phyloP scores from a whole-genome alignment of 768 basidiomycete species.

The Russula abietina region DNA sequence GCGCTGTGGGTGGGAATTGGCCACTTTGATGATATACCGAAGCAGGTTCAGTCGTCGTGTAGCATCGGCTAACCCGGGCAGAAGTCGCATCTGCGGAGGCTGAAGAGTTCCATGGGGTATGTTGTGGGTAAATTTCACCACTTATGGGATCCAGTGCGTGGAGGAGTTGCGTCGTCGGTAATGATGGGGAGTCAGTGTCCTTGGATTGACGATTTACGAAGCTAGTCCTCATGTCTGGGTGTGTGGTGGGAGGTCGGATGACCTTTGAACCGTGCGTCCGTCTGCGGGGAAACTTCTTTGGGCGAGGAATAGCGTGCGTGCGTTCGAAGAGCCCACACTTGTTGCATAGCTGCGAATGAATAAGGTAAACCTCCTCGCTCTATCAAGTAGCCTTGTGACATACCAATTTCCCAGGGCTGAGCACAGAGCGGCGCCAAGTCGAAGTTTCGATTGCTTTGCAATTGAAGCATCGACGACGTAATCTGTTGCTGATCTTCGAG shows the following conservation, averaged over 20 bases:
- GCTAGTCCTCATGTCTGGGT: not conserved
- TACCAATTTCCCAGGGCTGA: constrained; percentile 73
- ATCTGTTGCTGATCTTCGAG: constrained; percentile 71
- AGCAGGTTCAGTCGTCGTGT: not conserved
- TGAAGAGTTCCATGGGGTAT: constrained; percentile 4
- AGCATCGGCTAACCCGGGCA: constrained; percentile 3
- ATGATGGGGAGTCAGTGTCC: not conserved
- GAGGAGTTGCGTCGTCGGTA: not conserved
- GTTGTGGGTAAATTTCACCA: constrained; percentile 8
- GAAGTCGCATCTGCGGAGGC: not conserved
- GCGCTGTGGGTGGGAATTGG: constrained; percentile 5
- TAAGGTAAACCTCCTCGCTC: not conserved
- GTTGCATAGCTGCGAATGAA: constrained; percentile 31
- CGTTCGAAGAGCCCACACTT: constrained; percentile 79
- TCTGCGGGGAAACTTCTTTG: constrained; percentile 28
- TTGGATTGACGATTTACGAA: constrained; percentile 2
- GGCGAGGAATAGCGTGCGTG: constrained; percentile 68
- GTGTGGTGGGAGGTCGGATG: not conserved
- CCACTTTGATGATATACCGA: not conserved
- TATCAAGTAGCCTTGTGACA: not conserved
- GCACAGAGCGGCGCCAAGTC: constrained; percentile 71
- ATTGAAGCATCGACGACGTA: constrained; percentile 73
- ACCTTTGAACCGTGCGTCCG: not conserved
- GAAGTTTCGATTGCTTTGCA: constrained; percentile 80
- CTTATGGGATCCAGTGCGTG: constrained; percentile 8